Base-by-base conservation (phyloP, 768 basidiomycete genomes). In the Chalciporus pseudorubinellus region DNA sequence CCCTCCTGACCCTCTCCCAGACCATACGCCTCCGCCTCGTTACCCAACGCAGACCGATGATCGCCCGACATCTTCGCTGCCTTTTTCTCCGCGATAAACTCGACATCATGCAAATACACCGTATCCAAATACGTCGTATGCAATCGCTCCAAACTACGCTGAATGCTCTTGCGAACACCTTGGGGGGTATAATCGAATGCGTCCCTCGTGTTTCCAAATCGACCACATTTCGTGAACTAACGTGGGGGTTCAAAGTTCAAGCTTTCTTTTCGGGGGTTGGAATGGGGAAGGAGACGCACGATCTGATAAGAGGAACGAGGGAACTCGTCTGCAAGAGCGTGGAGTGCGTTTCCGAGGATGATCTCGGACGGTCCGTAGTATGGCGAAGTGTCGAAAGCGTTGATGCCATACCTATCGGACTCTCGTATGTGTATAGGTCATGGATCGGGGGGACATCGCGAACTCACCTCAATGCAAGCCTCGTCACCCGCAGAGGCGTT, bases 151-250 rank as follows among this genome's bases (percentile, higher is more conserved):
- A 92, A 71, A 59, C 87, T 89, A 51, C 80, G 80, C 43, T 74
- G 66, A 16, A 95, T 78, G 55, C 84, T 86, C 19, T 76, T 73
- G 16, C 85, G 81, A 48, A 95, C 80, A 31, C 77, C 81, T 6
- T 63, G 56, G 1, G 88, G 85, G 2, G 79, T 74, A 68, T 93
- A 94, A 67, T 95, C 88, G 58, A 93, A 93, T 39, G 76, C 72
- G 2, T 72, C 69, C 16, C 61, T 62, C 21, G 60, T 62, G 16
- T 63, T 33, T 8, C 87, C 89, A 62, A 86, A 89, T 31, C 92
- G 79, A 20, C 92, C 92, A 53, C 87, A 89, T 65, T 95, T 95
- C 10, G 90, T 91, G 73, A 92, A 85, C 89, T 92, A 12, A 8
- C 31, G 38, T 33, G 46, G 42, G 39, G 16, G 31, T 16, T 33